Percentiles rank a stretch among this genome's conserved stretches.
phyloP scores from a whole-genome alignment of 2,329 filamentous ascomycete genomes.

The Penicillium frequentans region DNA sequence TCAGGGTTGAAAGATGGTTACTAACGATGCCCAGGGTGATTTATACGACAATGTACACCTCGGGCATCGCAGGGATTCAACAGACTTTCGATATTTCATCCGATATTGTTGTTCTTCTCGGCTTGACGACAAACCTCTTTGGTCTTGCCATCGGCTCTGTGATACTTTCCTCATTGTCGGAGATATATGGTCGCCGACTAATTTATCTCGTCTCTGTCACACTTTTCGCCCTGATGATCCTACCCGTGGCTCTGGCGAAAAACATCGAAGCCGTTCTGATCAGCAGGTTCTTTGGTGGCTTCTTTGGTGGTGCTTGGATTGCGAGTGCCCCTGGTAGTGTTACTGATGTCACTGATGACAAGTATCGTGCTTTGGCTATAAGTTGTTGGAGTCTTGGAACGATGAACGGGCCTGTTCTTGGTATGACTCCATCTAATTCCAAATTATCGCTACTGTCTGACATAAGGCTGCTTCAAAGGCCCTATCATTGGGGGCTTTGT shows the following conservation, averaged over 20 bases:
- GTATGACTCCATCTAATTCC: conserved; percentile 1
- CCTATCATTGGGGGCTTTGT: conserved; percentile 46
- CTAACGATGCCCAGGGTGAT: conserved; percentile 46
- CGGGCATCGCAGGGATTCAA: conserved; percentile 65
- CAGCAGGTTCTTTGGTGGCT: conserved; percentile 28
- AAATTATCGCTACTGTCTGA: conserved; percentile 10
- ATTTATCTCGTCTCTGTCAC: conserved; percentile 65
- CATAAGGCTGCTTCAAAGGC: conserved; percentile 1
- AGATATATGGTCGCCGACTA: conserved; percentile 26
- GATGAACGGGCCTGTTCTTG: conserved; percentile 62
- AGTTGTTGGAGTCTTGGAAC: conserved; percentile 76
- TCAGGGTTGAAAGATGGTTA: not conserved
- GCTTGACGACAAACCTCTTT: conserved; percentile 71
- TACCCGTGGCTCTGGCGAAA: conserved; percentile 64
- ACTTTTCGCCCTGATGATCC: conserved; percentile 62
- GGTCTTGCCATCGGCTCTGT: conserved; percentile 67
- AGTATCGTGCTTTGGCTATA: conserved; percentile 73
- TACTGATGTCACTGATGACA: conserved; percentile 71
- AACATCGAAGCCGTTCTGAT: conserved; percentile 16
- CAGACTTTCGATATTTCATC: conserved; percentile 58
- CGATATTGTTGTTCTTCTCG: conserved; percentile 62
- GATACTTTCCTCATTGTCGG: conserved; percentile 63
- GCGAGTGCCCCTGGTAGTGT: conserved; percentile 74
- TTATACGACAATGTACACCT: conserved; percentile 71
- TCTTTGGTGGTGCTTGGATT: conserved; percentile 71